Evolutionary conservation across 2,329 filamentous ascomycete species (phyloP).

Genomic region (Fusarium verticillioides): DNA sequence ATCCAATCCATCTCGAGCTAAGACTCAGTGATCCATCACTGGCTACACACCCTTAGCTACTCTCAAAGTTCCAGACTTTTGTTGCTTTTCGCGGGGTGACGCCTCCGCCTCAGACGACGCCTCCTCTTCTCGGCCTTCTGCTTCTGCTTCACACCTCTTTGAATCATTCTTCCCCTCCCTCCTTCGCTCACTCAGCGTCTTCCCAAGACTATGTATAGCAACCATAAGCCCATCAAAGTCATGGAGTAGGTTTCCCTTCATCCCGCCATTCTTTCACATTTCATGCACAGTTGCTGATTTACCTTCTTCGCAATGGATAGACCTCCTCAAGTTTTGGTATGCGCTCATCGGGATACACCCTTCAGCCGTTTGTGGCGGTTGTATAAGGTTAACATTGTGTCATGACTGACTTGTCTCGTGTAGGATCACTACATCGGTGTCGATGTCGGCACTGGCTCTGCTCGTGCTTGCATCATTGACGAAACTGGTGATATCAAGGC

Average conservation of each 20-base stretch:
- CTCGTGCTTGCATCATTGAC: conserved; percentile 95
- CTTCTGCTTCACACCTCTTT: conserved; percentile 8
- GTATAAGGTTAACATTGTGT: background rate
- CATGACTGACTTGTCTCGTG: conserved; percentile 21
- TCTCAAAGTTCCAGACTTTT: conserved; percentile 27
- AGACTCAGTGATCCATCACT: conserved; percentile 2
- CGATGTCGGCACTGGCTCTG: conserved; percentile 96
- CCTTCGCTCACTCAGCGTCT: conserved; percentile 20
- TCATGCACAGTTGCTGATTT: conserved; percentile 17
- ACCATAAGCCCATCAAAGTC: conserved; percentile 52
- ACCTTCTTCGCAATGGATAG: conserved; percentile 45
- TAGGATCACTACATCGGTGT: conserved; percentile 81
- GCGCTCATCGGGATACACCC: background rate
- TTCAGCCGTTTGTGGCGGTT: conserved; percentile 9
- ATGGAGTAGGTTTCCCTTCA: conserved; percentile 50
- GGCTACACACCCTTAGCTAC: conserved; percentile 2
- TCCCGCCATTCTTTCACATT: conserved; percentile 13
- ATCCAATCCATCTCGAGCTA: background rate
- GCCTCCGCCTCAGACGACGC: conserved; percentile 15
- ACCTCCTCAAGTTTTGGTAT: conserved; percentile 50
- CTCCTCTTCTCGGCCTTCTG: conserved; percentile 19
- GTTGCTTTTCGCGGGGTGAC: conserved; percentile 36
- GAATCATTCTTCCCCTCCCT: background rate
- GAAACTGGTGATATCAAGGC: conserved; percentile 87
- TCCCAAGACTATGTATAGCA: conserved; percentile 49